Percentiles rank a stretch among this genome's conserved stretches.
Evolutionary conservation across 805 yeast species (phyloP).

Genomic region (Lipomyces starkeyi): DNA sequence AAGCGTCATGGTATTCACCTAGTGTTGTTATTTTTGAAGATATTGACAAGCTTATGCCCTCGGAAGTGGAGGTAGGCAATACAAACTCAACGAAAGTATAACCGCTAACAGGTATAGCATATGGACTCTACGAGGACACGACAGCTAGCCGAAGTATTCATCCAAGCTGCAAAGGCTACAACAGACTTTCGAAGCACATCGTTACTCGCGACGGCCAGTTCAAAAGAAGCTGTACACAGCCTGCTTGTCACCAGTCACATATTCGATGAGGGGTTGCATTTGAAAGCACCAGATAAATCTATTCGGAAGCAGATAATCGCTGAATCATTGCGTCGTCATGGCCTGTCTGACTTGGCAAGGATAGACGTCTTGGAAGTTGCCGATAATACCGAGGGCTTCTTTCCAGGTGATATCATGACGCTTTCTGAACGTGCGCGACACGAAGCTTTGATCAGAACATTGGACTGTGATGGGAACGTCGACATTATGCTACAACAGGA

Average conservation of each 20-base stretch:
- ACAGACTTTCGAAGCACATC: conserved; percentile 54
- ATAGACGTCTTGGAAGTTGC: conserved; percentile 59
- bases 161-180: conserved; percentile 54
- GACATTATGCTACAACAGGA: conserved; percentile 41
- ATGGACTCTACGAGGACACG: conserved; percentile 65
- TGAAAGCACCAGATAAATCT: conserved; percentile 72
- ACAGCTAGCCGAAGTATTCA: conserved; percentile 68
- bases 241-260: conserved; percentile 70
- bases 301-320: conserved; percentile 58
- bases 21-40: conserved; percentile 78
- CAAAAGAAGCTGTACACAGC: conserved; percentile 69
- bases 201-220: conserved; percentile 64
- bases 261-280: conserved; percentile 63
- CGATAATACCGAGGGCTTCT: conserved; percentile 82
- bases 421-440: conserved; percentile 65
- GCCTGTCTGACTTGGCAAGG: not conserved
- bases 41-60: conserved; percentile 71
- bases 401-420: conserved; percentile 79
- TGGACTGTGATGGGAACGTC: conserved; percentile 11
- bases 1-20: conserved; percentile 78
- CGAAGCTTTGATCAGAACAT: conserved; percentile 43
- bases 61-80: conserved; percentile 53
- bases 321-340: conserved; percentile 45
- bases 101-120: conserved; percentile 46
- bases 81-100: not conserved